Base-by-base conservation (phyloP, 2,329 filamentous ascomycete species). In the Sporothrix sp. region DNA sequence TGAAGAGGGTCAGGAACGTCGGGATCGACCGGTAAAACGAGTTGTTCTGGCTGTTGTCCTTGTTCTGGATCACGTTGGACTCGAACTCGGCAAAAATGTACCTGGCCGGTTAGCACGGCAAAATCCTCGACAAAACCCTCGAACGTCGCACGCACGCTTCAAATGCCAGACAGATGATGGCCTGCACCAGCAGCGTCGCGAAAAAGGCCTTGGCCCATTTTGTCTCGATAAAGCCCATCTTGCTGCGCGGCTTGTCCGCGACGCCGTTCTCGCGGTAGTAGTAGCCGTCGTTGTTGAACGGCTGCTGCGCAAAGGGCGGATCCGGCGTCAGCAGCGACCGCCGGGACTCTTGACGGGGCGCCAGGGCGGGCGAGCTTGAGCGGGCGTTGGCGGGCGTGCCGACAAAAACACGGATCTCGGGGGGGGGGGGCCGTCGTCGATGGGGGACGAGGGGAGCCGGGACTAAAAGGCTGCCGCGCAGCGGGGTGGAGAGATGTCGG, bases 1-100 rank as follows among this genome's bases (percentile, higher is more conserved):
- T 95, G 73, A 97, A 95, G 42, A 98, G 80, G 21, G 91, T 88
- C 52, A 98, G 75, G 69, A 96, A 97, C 33, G 91, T 97, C 23
- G 93, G 91, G 57, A 98, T 95, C 1, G 90, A 83, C 63, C 75
- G 77, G 59, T 75, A 73, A 55, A 80, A 75, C 11, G 79, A 73
- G 56, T 79, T 65, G 45, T 72, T 68, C 43, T 64, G 70, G 27
- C 68, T 63, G 51, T 68, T 61, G 38, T 71, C 62, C 40, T 71
- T 67, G 11, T 65, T 58, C 32, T 77, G 65, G 25, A 57, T 56
- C 10, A 84, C 66, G 56, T 74, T 81, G 38, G 68, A 69, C 65
- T 96, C 87, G 68, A 96, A 97, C 60, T 81, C 81, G 57, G 78
- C 89, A 63, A 97, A 98, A 43, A 95, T 81, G 67, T 93, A 98